Conservation (phyloP, 176 grass and related monocot genomes). For the Hyparrhenia diplandra region DNA sequence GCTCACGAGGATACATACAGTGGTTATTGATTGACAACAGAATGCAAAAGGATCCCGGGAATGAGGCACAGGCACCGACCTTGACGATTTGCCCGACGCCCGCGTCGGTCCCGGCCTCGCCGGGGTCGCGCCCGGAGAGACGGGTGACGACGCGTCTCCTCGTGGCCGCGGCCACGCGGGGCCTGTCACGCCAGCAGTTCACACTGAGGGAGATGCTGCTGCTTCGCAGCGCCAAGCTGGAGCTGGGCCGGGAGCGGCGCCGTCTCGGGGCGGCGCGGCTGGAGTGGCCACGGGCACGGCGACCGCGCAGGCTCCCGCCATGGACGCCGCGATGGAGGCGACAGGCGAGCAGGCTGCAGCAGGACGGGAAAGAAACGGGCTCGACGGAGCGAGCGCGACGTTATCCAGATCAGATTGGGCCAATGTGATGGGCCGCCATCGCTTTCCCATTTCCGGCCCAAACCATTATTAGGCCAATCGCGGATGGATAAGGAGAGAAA, state of each 20-base stretch:
- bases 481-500: not conserved
- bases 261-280: not conserved
- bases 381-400: not conserved
- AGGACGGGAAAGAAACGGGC: not conserved
- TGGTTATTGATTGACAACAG: not conserved
- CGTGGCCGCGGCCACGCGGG: not conserved
- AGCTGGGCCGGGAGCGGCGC: not conserved
- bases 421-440: not conserved
- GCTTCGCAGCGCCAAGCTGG: not conserved
- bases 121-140: not conserved
- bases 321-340: not conserved
- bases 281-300: not conserved
- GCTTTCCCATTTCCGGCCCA: not conserved
- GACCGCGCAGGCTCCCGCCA: conserved; percentile 18
- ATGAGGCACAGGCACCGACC: conserved; percentile 20
- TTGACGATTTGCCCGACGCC: not conserved
- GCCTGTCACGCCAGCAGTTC: not conserved
- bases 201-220: not conserved
- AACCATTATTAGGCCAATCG: not conserved
- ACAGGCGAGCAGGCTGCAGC: not conserved
- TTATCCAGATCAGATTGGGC: not conserved
- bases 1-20: not conserved
- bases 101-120: not conserved
- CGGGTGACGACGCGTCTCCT: not conserved
- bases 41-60: too few relatives aligned